These are phyloP conservation scores for Neonectria ditissima DNA, from an alignment of 2,329 filamentous ascomycete species.

Conservation along the genomic window DNA sequence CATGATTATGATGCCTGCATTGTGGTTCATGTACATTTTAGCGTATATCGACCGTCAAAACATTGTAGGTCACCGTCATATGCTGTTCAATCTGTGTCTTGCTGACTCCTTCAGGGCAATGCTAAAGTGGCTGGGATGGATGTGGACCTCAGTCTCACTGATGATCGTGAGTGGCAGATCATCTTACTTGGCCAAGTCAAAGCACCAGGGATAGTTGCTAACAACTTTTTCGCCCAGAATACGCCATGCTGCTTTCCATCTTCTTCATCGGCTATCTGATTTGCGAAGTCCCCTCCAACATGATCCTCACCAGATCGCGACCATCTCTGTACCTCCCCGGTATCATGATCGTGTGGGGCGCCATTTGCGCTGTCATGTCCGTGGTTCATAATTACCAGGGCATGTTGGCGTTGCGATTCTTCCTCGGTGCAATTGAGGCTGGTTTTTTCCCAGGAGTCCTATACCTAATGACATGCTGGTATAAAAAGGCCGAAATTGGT, in stretches of 20 bases:
- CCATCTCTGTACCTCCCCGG: constrained; percentile 63
- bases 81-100: too few relatives aligned
- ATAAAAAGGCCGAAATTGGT: constrained; percentile 50
- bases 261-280: constrained; percentile 67
- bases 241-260: constrained; percentile 63
- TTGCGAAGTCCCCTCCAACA: constrained; percentile 66
- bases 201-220: neutral
- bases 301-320: constrained; percentile 61
- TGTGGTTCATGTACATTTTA: constrained; percentile 64
- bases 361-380: constrained; percentile 46
- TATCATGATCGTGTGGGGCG: constrained; percentile 62
- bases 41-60: constrained; percentile 48
- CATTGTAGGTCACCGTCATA: constrained; percentile 38
- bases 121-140: constrained; percentile 64
- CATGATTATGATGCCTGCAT: constrained; percentile 55
- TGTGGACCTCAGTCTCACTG: constrained; percentile 58
- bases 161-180: constrained; percentile 41
- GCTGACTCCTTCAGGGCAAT: too few relatives aligned
- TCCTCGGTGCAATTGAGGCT: constrained; percentile 68
- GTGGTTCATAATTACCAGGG: constrained; percentile 43
- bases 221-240: constrained; percentile 47
- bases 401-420: constrained; percentile 54
- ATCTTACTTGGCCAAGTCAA: too few relatives aligned
- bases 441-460: constrained; percentile 71
- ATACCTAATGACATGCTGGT: constrained; percentile 76